Evolutionary conservation across 192 early-diverging fungal species (phyloP).

Genomic region (Mortierella hygrophila): DNA sequence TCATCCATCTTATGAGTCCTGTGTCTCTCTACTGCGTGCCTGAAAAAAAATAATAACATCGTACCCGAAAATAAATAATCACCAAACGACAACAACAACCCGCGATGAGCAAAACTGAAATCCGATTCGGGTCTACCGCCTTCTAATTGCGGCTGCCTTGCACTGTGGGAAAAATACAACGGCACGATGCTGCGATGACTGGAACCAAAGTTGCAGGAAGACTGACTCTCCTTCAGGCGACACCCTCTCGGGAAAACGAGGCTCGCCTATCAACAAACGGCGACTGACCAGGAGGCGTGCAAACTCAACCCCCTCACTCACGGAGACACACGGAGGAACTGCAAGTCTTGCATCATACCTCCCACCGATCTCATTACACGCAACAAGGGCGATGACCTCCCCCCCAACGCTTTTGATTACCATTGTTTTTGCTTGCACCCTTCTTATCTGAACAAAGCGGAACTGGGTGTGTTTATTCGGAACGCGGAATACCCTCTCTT

Average conservation of each 20-base stretch:
- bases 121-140: constrained; percentile 5
- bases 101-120: constrained; percentile 4
- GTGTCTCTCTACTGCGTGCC: not conserved
- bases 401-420: not conserved
- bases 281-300: not conserved
- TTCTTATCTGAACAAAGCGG: not conserved
- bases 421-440: not conserved
- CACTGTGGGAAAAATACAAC: constrained; percentile 1
- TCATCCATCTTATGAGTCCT: not conserved
- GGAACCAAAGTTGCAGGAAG: not conserved
- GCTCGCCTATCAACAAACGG: not conserved
- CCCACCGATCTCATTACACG: not conserved
- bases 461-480: not conserved
- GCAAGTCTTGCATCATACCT: not conserved
- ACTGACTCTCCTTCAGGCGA: not conserved
- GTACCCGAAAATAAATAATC: not conserved
- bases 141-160: not conserved
- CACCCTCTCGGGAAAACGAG: not conserved
- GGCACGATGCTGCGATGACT: not conserved
- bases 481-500: not conserved
- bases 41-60: not conserved
- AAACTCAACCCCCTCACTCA: not conserved
- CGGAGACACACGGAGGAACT: not conserved
- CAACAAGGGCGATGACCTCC: not conserved
- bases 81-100: not conserved